Percentiles rank a stretch among this genome's conserved stretches.
Evolutionary conservation across 202 grass and related monocot genomes (phyloP).

Genomic region (Digitaria exilis): DNA sequence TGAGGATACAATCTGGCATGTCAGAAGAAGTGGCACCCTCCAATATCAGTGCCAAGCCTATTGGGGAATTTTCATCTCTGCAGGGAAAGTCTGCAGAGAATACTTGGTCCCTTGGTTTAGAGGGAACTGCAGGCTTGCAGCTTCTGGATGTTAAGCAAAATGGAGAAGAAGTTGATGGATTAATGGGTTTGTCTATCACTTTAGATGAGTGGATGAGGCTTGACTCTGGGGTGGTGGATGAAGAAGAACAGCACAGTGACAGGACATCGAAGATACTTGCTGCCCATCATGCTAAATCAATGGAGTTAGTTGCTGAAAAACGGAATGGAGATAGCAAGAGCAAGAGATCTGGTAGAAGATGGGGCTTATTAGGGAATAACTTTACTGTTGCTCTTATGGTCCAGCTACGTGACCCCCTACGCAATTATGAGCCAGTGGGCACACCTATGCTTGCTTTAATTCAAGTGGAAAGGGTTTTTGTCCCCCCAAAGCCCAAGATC

Average conservation of each 20-base stretch:
- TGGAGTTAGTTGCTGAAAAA: slow-evolving; percentile 69
- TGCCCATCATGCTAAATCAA: slow-evolving; percentile 95
- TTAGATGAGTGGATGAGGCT: slow-evolving; percentile 97
- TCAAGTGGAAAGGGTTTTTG: slow-evolving; percentile 95
- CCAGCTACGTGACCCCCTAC: slow-evolving; percentile 82
- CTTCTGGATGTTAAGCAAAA: slow-evolving; percentile 82
- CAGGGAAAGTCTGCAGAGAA: slow-evolving; percentile 69
- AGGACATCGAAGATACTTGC: slow-evolving; percentile 89
- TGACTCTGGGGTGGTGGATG: slow-evolving; percentile 81
- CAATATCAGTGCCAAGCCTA: slow-evolving; percentile 72
- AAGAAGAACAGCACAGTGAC: slow-evolving; percentile 79
- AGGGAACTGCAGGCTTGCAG: slow-evolving; percentile 92
- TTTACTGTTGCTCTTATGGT: slow-evolving; percentile 97
- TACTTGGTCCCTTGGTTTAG: slow-evolving; percentile 71
- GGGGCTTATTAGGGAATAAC: slow-evolving; percentile 93
- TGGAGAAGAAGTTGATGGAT: slow-evolving; percentile 76
- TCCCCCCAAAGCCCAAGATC: slow-evolving; percentile 89
- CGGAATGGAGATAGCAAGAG: slow-evolving; percentile 58
- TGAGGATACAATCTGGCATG: slow-evolving; percentile 98
- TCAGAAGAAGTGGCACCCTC: slow-evolving; percentile 88
- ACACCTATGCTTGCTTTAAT: slow-evolving; percentile 93
- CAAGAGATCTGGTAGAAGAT: slow-evolving; percentile 79
- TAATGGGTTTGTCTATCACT: slow-evolving; percentile 92
- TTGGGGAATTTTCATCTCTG: slow-evolving; percentile 82
- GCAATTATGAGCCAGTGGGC: slow-evolving; percentile 90